Base-by-base conservation (phyloP, 169 alveolate genomes). In the Cyclospora cayetanensis region DNA sequence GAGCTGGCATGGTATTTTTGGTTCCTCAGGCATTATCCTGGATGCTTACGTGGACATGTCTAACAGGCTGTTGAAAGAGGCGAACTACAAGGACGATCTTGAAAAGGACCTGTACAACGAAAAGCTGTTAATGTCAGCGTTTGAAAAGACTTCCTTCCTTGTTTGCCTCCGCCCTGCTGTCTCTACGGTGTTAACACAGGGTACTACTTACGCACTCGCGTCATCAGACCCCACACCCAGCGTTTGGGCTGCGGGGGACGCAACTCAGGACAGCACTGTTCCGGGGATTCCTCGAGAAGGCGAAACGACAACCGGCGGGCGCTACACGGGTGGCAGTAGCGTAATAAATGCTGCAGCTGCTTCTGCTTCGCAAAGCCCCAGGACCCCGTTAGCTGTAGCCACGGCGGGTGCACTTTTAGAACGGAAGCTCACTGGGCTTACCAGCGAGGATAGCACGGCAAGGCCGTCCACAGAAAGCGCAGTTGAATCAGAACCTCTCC, bases 11-110 rank as follows among this genome's bases (percentile, higher is more conserved):
- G 55, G 42, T 39, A 35, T 22, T 12, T 12, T 41, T 20, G 9
- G 76, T 22, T 12, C 9, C 5, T 29, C 43, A 84, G 91, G 91
- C 55, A 84, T 84, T 37, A 84, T 84, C 39, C 39, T 84, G 43
- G 91, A 84, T 55, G 91, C 91, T 31, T 84, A 84, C 31, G 91
- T 84, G 63, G 91, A 84, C 70, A 84, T 84, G 91, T 84, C 91
- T 42, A 84, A 52, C 50, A 68, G 91, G 31, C 83, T 84, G 29
- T 31, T 68, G 29, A 68, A 42, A 43, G 91, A 84, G 91, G 91
- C 91, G 39, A 84, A 52, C 77, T 84, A 84, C 70, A 66, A 84
- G 53, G 91, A 84, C 5, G 82, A 65, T 68, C 37, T 84, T 63
- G 91, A 84, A 39, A 84, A 65, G 52, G 83, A 84, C 70, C 42